A percentile compares a stretch with the other conserved stretches of the same genome.
phyloP scores from a whole-genome alignment of 108 stramenopile genomes.

The Discostella pseudostelligera region DNA sequence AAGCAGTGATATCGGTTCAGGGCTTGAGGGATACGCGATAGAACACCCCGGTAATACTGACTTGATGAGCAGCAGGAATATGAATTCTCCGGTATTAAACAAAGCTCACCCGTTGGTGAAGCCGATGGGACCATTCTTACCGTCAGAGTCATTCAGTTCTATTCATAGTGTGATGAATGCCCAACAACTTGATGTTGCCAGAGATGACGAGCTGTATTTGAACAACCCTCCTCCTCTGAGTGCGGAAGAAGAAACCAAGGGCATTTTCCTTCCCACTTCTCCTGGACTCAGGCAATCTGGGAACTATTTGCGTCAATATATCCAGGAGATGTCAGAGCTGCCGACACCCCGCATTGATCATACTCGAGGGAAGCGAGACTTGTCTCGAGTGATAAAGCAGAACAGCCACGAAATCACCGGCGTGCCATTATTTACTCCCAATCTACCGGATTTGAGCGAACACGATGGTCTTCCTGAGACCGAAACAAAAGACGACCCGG shows the following conservation, averaged over 20 bases:
- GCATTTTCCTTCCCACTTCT: background rate
- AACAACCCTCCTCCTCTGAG: constrained; percentile 9
- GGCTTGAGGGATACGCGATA: constrained; percentile 25
- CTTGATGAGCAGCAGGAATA: background rate
- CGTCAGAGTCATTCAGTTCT: constrained; percentile 39
- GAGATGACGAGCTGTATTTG: background rate
- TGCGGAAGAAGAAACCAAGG: background rate
- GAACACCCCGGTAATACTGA: background rate
- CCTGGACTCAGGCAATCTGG: constrained; percentile 13
- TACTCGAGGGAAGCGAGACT: constrained; percentile 24
- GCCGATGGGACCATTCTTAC: constrained; percentile 44
- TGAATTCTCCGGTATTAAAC: constrained; percentile 2
- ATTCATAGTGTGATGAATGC: constrained; percentile 10
- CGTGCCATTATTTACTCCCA: constrained; percentile 15
- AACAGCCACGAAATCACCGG: constrained; percentile 4
- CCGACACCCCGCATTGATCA: constrained; percentile 46
- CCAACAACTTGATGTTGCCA: background rate
- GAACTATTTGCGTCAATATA: constrained; percentile 2
- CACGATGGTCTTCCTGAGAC: background rate
- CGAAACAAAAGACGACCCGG: background rate
- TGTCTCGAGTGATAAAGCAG: constrained; percentile 8
- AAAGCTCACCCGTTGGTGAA: constrained; percentile 18
- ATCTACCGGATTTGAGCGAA: background rate
- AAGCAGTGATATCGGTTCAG: constrained; percentile 26
- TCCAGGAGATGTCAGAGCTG: constrained; percentile 23